These are phyloP conservation scores for Prunus persica DNA, from an alignment of 306 rosid species.

Conservation along the genomic window Prunus_persica_NCBIv2 NC_034015.1:232501-233000, in stretches of 20 bases:
- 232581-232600: background rate
- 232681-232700: constrained; percentile 69
- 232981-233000: background rate
- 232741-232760: constrained; percentile 49
- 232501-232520: background rate
- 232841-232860: constrained; percentile 28
- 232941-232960: background rate
- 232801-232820: background rate
- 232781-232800: background rate
- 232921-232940: constrained; percentile 66
- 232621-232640: background rate
- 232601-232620: background rate
- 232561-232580: background rate
- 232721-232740: constrained; percentile 48
- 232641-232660: background rate
- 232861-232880: constrained; percentile 45
- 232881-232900: constrained; percentile 52
- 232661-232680: constrained; percentile 13
- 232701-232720: constrained; percentile 71
- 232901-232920: constrained; percentile 48
- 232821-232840: background rate
- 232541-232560: background rate
- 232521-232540: background rate
- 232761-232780: background rate
- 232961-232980: background rate